phyloP scores from a whole-genome alignment of 2,329 filamentous ascomycete genomes.

The Anthostomella pinea region DNA sequence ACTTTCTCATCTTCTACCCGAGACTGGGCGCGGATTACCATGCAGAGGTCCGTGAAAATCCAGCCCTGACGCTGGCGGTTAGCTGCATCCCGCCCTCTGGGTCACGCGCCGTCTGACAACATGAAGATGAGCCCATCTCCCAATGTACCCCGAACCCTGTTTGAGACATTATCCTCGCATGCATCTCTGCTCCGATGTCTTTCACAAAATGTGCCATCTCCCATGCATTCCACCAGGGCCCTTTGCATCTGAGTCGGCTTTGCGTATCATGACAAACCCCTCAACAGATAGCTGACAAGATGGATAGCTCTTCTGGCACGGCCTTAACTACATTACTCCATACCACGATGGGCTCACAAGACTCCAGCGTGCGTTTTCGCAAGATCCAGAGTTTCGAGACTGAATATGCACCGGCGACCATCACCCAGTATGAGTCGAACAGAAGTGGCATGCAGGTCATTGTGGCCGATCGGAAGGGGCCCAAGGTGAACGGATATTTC shows the following conservation, averaged over 20 bases:
- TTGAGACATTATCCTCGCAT: constrained; percentile 7
- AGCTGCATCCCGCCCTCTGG: constrained; percentile 12
- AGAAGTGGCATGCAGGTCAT: constrained; percentile 93
- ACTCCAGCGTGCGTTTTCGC: constrained; percentile 64
- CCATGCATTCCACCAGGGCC: not conserved
- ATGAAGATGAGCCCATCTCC: constrained; percentile 13
- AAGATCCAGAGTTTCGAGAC: constrained; percentile 82
- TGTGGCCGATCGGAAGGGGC: constrained; percentile 86
- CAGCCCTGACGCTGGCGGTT: constrained; percentile 1
- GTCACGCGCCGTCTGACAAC: constrained; percentile 19
- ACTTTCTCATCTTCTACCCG: constrained; percentile 9
- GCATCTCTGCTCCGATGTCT: not conserved
- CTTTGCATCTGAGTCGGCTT: no score
- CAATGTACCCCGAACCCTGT: constrained; percentile 9
- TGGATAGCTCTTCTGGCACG: constrained; percentile 13
- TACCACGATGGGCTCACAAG: constrained; percentile 53
- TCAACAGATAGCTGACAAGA: constrained; percentile 10
- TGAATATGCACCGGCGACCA: constrained; percentile 82
- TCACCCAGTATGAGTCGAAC: constrained; percentile 95
- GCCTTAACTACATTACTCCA: constrained; percentile 19
- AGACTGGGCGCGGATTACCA: constrained; percentile 6
- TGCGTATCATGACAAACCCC: not conserved
- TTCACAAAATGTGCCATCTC: constrained; percentile 1
- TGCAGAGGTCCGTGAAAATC: constrained; percentile 2
- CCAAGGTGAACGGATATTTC: constrained; percentile 95